These are phyloP conservation scores for Serendipita sp. DNA, from an alignment of 1,284 basidiomycete genomes.

Conservation along the genomic window DNA sequence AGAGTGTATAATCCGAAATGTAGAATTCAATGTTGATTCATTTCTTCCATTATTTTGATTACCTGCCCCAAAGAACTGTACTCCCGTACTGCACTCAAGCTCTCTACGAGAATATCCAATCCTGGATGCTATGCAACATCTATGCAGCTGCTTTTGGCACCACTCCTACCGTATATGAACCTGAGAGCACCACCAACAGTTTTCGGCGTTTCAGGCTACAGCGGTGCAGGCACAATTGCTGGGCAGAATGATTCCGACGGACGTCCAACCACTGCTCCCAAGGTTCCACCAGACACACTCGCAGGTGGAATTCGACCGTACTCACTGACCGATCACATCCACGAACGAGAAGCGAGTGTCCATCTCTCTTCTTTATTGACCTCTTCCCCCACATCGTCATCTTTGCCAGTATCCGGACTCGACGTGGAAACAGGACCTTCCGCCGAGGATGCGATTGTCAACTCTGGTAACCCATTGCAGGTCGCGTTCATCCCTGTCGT, in stretches of 20 bases:
- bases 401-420: slow-evolving; percentile 8
- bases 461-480: slow-evolving; percentile 29
- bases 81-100: slow-evolving; percentile 49
- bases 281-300: slow-evolving; percentile 67
- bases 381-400: not conserved
- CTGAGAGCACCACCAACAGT: slow-evolving; percentile 64
- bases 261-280: slow-evolving; percentile 63
- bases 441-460: slow-evolving; percentile 7
- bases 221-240: slow-evolving; percentile 82
- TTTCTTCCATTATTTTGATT: slow-evolving; percentile 14
- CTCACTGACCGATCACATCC: slow-evolving; percentile 90
- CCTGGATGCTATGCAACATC: slow-evolving; percentile 97
- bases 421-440: not conserved
- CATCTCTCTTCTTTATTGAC: slow-evolving; percentile 56
- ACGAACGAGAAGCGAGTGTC: slow-evolving; percentile 83
- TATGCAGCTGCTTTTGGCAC: slow-evolving; percentile 81
- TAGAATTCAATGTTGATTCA: slow-evolving; percentile 9
- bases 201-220: slow-evolving; percentile 89
- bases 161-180: slow-evolving; percentile 63
- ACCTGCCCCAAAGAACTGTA: slow-evolving; percentile 63
- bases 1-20: slow-evolving; percentile 20
- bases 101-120: slow-evolving; percentile 81
- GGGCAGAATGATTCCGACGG: slow-evolving; percentile 51
- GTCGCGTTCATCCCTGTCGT: slow-evolving; percentile 83
- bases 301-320: slow-evolving; percentile 72